These are phyloP conservation scores for Rauvolfia tetraphylla DNA, from an alignment of 257 asterid genomes.

Conservation along the genomic window DNA sequence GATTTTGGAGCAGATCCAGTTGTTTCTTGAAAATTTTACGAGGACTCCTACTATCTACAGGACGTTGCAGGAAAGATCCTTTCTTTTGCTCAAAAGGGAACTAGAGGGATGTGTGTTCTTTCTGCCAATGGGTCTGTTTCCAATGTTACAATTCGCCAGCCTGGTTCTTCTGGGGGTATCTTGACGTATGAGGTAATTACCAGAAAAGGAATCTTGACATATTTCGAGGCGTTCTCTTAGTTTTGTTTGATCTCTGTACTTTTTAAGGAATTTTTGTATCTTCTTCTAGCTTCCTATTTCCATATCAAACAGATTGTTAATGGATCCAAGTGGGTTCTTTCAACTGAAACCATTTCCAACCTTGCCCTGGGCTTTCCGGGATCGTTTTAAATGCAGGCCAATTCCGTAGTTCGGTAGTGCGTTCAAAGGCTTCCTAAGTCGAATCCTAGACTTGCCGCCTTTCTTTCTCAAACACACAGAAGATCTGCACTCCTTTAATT, in stretches of 20 bases:
- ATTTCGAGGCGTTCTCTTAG: slow-evolving; percentile 51
- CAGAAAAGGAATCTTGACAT: slow-evolving; percentile 47
- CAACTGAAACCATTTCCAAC: neutral
- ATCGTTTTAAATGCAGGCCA: neutral
- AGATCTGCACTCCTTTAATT: too few relatives aligned
- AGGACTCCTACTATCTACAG: slow-evolving; percentile 30
- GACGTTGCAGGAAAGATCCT: slow-evolving; percentile 89
- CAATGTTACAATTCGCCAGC: slow-evolving; percentile 87
- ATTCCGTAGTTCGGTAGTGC: neutral
- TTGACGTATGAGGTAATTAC: slow-evolving; percentile 75
- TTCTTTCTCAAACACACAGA: too few relatives aligned
- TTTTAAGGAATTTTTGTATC: neutral
- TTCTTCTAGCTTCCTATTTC: neutral
- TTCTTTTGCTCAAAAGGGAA: slow-evolving; percentile 72
- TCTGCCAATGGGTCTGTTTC: slow-evolving; percentile 93
- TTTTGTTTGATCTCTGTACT: neutral
- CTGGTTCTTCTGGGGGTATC: slow-evolving; percentile 85
- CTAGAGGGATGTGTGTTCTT: slow-evolving; percentile 77
- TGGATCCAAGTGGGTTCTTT: neutral
- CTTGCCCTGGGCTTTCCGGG: neutral
- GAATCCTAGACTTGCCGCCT: neutral
- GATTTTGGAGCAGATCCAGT: slow-evolving; percentile 10
- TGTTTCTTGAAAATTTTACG: neutral
- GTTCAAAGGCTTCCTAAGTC: neutral
- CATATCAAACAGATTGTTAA: neutral